These are phyloP conservation scores for Intubia oerlemansii DNA, from an alignment of 2,329 filamentous ascomycete genomes.

Conservation along the genomic window DNA sequence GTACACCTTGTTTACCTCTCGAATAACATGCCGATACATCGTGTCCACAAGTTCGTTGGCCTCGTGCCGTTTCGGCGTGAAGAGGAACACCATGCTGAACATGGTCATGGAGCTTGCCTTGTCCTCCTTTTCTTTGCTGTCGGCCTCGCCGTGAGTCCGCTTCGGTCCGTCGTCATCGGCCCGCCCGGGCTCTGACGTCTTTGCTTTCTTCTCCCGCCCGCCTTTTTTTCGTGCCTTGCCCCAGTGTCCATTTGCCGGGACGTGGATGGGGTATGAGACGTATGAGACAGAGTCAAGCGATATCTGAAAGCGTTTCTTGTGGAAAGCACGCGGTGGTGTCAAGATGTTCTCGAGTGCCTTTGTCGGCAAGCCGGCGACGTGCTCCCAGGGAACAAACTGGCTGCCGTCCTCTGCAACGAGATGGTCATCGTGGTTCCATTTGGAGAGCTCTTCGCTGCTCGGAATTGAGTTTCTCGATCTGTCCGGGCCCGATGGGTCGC, in stretches of 20 bases:
- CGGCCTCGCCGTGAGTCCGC: slow-evolving; percentile 9
- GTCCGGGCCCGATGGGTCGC: slow-evolving; percentile 16
- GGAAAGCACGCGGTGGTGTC: slow-evolving; percentile 52
- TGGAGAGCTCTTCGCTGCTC: slow-evolving; percentile 18
- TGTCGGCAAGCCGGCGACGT: slow-evolving; percentile 51
- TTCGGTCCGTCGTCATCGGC: background rate
- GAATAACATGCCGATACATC: slow-evolving; percentile 71
- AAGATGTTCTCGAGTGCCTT: slow-evolving; percentile 62
- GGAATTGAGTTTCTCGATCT: slow-evolving; percentile 12
- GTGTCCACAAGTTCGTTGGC: slow-evolving; percentile 53
- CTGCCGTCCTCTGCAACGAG: slow-evolving; percentile 31
- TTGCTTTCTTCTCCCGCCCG: slow-evolving; percentile 4
- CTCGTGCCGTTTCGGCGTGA: slow-evolving; percentile 61
- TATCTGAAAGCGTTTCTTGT: slow-evolving; percentile 67
- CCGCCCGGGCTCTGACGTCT: too few relatives aligned
- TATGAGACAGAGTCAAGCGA: slow-evolving; percentile 62
- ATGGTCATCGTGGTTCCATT: slow-evolving; percentile 32
- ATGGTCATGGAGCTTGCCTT: slow-evolving; percentile 66
- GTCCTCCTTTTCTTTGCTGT: slow-evolving; percentile 27
- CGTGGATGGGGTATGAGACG: slow-evolving; percentile 66
- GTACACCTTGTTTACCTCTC: slow-evolving; percentile 79
- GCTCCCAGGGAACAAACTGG: slow-evolving; percentile 46
- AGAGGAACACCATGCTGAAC: slow-evolving; percentile 92
- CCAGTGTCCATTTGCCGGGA: slow-evolving; percentile 60
- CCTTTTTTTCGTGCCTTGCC: slow-evolving; percentile 14